phyloP scores from a whole-genome alignment of 148 eudicot species.

The Camellia japonica region DNA sequence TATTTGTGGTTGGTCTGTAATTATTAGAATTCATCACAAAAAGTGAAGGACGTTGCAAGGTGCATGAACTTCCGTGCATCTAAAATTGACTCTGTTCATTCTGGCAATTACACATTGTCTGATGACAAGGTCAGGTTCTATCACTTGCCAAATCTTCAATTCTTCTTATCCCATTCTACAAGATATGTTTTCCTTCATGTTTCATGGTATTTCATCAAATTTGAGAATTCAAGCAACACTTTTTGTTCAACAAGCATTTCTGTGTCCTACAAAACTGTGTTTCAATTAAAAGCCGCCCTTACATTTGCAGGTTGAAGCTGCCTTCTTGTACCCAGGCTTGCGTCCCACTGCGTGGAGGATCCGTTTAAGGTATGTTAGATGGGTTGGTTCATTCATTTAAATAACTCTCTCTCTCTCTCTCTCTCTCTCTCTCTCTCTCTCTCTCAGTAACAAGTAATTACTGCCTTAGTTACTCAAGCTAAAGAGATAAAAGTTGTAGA shows the following conservation, averaged over 20 bases:
- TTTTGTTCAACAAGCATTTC: neutral
- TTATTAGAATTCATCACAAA: conserved; percentile 82
- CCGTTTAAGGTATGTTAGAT: conserved; percentile 63
- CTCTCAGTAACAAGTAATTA: neutral
- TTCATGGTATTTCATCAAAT: neutral
- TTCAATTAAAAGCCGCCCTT: neutral
- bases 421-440: neutral
- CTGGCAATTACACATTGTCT: conserved; percentile 84
- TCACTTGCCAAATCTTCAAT: neutral
- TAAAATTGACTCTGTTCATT: conserved; percentile 55
- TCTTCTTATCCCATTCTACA: neutral
- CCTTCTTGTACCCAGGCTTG: conserved; percentile 84
- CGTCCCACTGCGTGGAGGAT: conserved; percentile 85
- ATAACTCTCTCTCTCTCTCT: neutral
- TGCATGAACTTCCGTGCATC: conserved; percentile 68
- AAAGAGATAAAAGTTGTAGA: neutral
- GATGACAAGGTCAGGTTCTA: conserved; percentile 63
- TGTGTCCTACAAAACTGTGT: neutral
- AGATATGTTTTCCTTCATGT: conserved; percentile 4
- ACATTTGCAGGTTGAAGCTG: conserved; percentile 83
- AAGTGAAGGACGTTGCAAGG: conserved; percentile 77
- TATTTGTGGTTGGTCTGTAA: conserved; percentile 16
- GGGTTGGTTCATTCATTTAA: neutral
- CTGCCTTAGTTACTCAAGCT: neutral
- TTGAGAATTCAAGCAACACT: neutral